These are phyloP conservation scores for Colletotrichum horii DNA, from an alignment of 2,329 filamentous ascomycete genomes.

Conservation along the genomic window DNA sequence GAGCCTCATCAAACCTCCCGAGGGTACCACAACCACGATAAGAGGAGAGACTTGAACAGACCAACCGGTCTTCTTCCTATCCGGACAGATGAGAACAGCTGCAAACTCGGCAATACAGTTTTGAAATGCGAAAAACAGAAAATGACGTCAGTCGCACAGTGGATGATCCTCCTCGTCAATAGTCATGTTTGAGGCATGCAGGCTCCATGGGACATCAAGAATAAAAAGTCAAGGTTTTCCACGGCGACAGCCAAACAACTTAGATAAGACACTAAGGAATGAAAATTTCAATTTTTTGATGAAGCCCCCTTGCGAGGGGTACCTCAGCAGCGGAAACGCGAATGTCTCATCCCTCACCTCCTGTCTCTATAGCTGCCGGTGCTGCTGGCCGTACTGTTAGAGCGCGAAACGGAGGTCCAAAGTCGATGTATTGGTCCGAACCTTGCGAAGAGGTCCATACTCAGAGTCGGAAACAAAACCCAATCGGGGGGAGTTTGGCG, in stretches of 20 bases:
- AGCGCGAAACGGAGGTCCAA: neutral
- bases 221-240: neutral
- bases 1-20: neutral
- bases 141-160: neutral
- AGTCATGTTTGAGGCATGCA: neutral
- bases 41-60: neutral
- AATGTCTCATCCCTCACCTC: neutral
- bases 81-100: neutral
- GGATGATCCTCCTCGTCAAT: neutral
- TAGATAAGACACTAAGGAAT: neutral
- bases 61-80: neutral
- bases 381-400: neutral
- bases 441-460: neutral
- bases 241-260: neutral
- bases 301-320: neutral
- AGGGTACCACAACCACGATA: neutral
- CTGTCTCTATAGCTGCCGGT: neutral
- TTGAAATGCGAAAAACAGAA: neutral
- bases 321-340: neutral
- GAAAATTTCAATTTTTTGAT: neutral
- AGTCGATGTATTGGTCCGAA: neutral
- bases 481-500: neutral
- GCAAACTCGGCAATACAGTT: neutral
- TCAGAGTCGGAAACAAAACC: neutral
- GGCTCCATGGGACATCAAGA: neutral